These are phyloP conservation scores for Volvox carteri DNA, from an alignment of 163 green algal species.

Conservation along the genomic window DNA sequence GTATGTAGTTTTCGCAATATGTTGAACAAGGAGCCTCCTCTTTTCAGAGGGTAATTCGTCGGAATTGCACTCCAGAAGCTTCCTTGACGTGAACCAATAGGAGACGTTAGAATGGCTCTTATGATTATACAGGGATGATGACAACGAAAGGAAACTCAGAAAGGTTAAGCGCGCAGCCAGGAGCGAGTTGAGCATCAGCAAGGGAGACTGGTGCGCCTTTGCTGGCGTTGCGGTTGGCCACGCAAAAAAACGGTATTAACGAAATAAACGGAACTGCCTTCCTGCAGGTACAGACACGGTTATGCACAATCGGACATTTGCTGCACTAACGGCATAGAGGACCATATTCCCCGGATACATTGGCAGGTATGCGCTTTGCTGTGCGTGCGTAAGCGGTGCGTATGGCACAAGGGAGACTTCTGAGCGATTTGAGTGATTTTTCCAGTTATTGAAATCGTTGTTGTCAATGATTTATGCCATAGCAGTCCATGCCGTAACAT, in stretches of 20 bases:
- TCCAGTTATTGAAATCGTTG: no score
- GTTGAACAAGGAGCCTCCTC: no score
- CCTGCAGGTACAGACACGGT: slow-evolving; percentile 55
- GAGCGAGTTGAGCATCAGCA: slow-evolving; percentile 81
- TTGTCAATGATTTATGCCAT: no score
- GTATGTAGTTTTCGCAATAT: no score
- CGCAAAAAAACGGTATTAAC: neutral
- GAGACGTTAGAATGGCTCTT: no score
- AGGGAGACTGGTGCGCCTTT: slow-evolving; percentile 78
- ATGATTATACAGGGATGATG: slow-evolving; percentile 13
- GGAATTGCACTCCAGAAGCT: no score
- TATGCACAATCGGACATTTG: slow-evolving; percentile 73
- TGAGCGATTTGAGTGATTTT: no score
- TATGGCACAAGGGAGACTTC: no score
- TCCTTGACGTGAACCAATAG: no score
- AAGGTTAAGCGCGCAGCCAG: slow-evolving; percentile 82
- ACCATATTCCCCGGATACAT: slow-evolving; percentile 74
- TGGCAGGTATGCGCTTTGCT: slow-evolving; percentile 67
- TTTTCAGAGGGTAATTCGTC: no score
- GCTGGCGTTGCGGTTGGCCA: neutral
- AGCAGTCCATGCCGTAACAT: no score
- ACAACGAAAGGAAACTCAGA: slow-evolving; percentile 72
- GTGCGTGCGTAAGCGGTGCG: no score
- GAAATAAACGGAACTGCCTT: neutral
- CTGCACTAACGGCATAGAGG: slow-evolving; percentile 67